Conservation (phyloP, 257 asterid species). For the Capsicum chinense region DNA sequence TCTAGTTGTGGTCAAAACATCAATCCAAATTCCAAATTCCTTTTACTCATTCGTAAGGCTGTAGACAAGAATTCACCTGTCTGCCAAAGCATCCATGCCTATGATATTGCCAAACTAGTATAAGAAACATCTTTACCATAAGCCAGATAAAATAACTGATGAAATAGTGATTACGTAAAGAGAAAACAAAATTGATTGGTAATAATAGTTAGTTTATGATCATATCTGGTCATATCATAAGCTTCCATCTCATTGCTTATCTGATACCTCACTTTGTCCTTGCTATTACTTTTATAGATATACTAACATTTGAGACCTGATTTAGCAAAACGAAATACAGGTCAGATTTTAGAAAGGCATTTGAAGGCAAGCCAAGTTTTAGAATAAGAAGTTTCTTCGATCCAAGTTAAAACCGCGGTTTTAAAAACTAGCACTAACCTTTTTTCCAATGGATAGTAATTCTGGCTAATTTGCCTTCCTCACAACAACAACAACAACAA, state of each 20-base stretch:
- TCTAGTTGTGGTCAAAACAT: not conserved
- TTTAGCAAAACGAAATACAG: not conserved
- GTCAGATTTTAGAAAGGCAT: not conserved
- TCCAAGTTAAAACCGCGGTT: not conserved
- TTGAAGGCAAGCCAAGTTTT: constrained; percentile 9
- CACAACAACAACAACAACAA: no score
- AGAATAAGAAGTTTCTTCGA: not conserved
- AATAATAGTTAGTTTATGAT: not conserved
- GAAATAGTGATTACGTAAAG: not conserved
- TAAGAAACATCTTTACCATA: not conserved
- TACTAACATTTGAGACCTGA: constrained; percentile 9
- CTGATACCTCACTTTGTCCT: constrained; percentile 7
- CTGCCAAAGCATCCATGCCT: not conserved
- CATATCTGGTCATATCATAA: not conserved
- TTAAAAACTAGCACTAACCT: not conserved
- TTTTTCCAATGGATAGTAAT: not conserved
- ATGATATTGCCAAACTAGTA: constrained; percentile 20
- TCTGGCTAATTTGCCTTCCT: not conserved
- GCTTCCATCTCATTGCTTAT: constrained; percentile 24
- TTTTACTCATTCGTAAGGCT: not conserved
- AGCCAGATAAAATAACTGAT: not conserved
- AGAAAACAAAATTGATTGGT: constrained; percentile 14
- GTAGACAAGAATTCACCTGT: not conserved
- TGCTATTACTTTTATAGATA: not conserved
- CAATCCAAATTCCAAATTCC: constrained; percentile 26